Evolutionary conservation across 75 land plant species (phyloP), one percentile per base, ranked within the genome.

Genomic region (Isoetes taiwanensis): DNA sequence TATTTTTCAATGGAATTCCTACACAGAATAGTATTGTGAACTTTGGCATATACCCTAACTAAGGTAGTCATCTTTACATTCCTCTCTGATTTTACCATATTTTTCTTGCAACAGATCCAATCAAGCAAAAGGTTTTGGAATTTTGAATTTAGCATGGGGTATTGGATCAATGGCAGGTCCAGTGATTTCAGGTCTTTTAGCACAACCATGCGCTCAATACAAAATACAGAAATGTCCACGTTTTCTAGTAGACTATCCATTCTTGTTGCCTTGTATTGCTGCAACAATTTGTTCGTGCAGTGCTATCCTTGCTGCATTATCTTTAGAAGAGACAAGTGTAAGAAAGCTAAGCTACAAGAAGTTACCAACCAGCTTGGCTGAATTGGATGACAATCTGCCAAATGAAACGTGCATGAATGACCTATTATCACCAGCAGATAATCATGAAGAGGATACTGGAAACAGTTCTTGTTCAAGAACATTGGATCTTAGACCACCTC

Each of bases 101-200:
- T 37, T 10, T 10, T 26, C 33, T 28, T 64, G 31, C 46, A 34
- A 57, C 68, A 65, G 68, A 56, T 34, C 64, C 21, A 65, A 65
- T 33, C 59, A 65, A 58, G 68, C 64, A 33, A 65, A 65, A 24
- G 68, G 68, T 6, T 65, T 65, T 58, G 68, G 68, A 25, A 65
- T 65, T 11, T n/a, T 65, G 41, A 64, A 65, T 27, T 42, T 65
- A 25, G 68, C 68, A 56, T 65, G 68, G 68, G 68, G 68, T 27
- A 65, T 58, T 41, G 68, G 68, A 0, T 65, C 68, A 1, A 29
- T 65, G 0, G 23, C 53, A 5, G 68, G 68, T 17, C 68, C 68
- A 8, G 68, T 65, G 11, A 2, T 65, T 28, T 58, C 68, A 1
- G 68, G 68, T 23, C 35, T 65, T 23, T 40, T 65, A 11, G 68